Evolutionary conservation across 208 protist genomes (phyloP).

Genomic region (Leishmania braziliensis): DNA sequence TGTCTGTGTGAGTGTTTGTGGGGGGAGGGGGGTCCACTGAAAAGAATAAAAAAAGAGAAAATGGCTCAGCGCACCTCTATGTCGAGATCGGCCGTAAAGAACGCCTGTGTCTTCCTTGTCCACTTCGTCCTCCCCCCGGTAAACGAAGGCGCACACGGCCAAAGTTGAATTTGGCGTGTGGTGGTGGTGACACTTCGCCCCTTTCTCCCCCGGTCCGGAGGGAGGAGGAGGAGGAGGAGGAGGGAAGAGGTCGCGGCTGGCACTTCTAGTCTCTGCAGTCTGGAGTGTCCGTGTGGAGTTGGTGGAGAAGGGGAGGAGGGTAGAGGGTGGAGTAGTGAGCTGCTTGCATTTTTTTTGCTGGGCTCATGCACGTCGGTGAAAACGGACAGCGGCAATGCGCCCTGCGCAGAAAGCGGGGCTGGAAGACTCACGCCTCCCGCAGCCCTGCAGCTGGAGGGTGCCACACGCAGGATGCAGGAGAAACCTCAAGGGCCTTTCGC

Average conservation of each 20-base stretch:
- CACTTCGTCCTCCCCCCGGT: neutral
- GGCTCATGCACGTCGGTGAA: neutral
- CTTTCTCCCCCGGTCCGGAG: too few species aligned
- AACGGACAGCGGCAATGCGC: neutral
- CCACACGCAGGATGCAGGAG: neutral
- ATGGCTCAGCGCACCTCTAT: neutral
- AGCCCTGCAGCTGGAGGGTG: neutral
- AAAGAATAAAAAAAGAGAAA: neutral
- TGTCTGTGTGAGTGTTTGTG: slow-evolving; percentile 1
- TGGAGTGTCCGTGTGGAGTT: neutral
- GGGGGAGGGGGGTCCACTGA: neutral
- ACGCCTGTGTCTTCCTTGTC: neutral
- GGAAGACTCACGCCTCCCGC: neutral
- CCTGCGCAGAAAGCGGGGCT: neutral
- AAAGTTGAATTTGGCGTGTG: neutral
- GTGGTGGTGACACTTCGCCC: neutral
- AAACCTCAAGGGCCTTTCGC: neutral
- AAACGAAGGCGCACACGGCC: neutral
- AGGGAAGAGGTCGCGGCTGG: too few species aligned
- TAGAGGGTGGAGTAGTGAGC: neutral
- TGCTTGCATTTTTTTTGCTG: neutral
- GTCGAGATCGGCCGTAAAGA: neutral
- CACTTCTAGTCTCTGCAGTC: neutral
- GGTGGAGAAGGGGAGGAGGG: neutral
- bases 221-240: neutral